Evolutionary conservation across 345 rosid genomes (phyloP), one percentile per base, ranked within the genome.

Genomic region (Pistacia vera): DNA sequence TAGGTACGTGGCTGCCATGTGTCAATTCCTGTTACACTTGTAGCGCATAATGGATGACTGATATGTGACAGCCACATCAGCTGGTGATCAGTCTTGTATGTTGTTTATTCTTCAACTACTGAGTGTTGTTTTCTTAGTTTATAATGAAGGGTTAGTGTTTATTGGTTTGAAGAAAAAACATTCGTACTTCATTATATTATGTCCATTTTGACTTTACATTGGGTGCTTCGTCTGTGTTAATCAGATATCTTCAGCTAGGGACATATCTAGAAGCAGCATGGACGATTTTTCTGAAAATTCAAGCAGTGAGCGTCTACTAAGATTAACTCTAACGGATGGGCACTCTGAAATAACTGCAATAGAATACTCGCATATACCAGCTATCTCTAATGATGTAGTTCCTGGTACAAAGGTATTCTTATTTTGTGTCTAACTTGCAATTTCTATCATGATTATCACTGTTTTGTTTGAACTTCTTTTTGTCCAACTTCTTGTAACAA

Each of bases 391-490:
- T 48, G 91, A 91, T 83, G 83, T 90, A 66, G 86, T 86, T 85
- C 97, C 98, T 59, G 92, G 99, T 74, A 81, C 94, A 68, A 95
- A 95, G 98, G 99, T 95, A 86, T 74, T 68, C 10, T 72, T 56
- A 30, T 3, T 61, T 58, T 51, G 17, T 16, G 12, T 17, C 22
- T 2, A 59, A 57, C 36, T 55, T 57, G n/a, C 5, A 11, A 55
- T 30, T 68, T 61, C 12, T 8, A 22, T 13, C 20, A 11, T 11
- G 0, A 66, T 52, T 55, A 49, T 59, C 3, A 52, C 67, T 70
- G 10, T 20, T 13, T 67, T 6, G 22, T 41, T 49, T 8, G 4
- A 17, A 35, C 30, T 35, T 17, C 9, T 38, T 36, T 12, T 56
- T 70, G 8, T 18, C 5, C 41, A 30, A n/a, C 30, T 7, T 52